Conservation (phyloP, 2,329 filamentous ascomycete species). For the Macrophomina tecta region DNA sequence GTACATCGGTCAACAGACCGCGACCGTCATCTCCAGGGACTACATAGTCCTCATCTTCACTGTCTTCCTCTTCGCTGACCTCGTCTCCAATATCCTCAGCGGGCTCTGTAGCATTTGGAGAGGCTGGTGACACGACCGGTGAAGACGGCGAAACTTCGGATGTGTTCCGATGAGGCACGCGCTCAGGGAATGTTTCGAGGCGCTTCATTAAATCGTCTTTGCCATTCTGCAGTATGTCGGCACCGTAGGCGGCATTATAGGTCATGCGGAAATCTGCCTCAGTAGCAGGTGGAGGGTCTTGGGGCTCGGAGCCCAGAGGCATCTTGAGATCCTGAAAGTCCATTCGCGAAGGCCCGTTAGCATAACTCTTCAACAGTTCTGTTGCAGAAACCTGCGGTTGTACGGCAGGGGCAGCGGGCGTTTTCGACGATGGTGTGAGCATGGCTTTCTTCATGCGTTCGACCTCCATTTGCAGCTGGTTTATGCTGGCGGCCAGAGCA, state of each 20-base stretch:
- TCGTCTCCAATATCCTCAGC: slow-evolving; percentile 31
- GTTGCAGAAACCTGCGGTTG: slow-evolving; percentile 21
- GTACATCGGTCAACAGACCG: slow-evolving; percentile 89
- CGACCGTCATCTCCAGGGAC: slow-evolving; percentile 74
- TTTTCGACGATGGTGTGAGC: slow-evolving; percentile 12
- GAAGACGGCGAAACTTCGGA: slow-evolving; percentile 44
- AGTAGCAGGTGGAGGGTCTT: slow-evolving; percentile 38
- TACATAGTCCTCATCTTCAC: slow-evolving; percentile 78
- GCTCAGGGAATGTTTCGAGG: slow-evolving; percentile 42
- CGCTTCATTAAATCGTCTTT: slow-evolving; percentile 59
- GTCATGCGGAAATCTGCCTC: slow-evolving; percentile 57
- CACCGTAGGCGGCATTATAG: slow-evolving; percentile 55
- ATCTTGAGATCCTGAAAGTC: slow-evolving; percentile 29
- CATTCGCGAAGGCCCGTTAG: background rate
- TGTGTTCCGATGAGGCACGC: slow-evolving; percentile 40
- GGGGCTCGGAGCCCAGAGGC: slow-evolving; percentile 33
- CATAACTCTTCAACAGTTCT: slow-evolving; percentile 25
- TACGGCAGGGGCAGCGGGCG: background rate
- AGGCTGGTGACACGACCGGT: slow-evolving; percentile 35
- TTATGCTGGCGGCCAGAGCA: slow-evolving; percentile 48
- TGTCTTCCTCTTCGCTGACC: slow-evolving; percentile 66
- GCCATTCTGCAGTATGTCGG: slow-evolving; percentile 56
- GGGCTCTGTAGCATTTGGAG: slow-evolving; percentile 38
- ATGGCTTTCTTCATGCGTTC: slow-evolving; percentile 41
- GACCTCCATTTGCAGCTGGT: slow-evolving; percentile 48